Conservation (phyloP, 2,329 filamentous ascomycete genomes). For the Rachicladosporium sp. region DNA sequence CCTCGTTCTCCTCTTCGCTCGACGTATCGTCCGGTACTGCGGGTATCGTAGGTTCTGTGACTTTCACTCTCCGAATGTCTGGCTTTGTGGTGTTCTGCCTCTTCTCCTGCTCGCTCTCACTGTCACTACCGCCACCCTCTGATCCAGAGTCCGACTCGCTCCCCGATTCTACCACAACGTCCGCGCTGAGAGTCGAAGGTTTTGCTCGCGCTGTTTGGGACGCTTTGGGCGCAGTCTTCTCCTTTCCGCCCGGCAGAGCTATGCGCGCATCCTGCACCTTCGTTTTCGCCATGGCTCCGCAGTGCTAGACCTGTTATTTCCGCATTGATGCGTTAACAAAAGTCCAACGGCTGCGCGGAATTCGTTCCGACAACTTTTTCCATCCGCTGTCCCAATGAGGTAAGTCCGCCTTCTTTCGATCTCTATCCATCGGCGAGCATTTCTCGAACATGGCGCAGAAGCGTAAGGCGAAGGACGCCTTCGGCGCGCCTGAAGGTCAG, state of each 20-base stretch:
- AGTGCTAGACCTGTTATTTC: not conserved
- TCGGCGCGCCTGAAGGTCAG: conserved; percentile 12
- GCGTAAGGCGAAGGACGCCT: conserved; percentile 23
- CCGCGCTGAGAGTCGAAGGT: conserved; percentile 21
- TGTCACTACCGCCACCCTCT: conserved; percentile 21
- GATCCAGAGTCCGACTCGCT: conserved; percentile 14
- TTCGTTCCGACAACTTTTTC: conserved; percentile 4
- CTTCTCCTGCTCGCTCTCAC: conserved; percentile 21
- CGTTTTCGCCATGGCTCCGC: conserved; percentile 5
- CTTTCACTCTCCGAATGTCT: conserved; percentile 12
- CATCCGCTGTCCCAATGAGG: conserved; percentile 3
- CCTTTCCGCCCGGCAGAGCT: conserved; percentile 20
- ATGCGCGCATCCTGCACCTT: conserved; percentile 24
- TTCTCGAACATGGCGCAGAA: conserved; percentile 17
- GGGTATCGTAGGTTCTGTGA: conserved; percentile 12
- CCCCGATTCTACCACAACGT: conserved; percentile 19
- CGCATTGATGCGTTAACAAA: not conserved
- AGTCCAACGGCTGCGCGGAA: too few relatives aligned
- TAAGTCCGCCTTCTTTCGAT: conserved; percentile 4
- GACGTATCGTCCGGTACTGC: conserved; percentile 12
- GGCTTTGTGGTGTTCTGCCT: conserved; percentile 12
- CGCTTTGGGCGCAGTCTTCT: conserved; percentile 16
- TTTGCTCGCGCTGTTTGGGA: conserved; percentile 14
- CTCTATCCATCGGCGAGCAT: not conserved
- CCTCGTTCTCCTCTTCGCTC: conserved; percentile 6